Evolutionary conservation across 352 stramenopile species (phyloP).

Genomic region (Phytophthora pistaciae): DNA sequence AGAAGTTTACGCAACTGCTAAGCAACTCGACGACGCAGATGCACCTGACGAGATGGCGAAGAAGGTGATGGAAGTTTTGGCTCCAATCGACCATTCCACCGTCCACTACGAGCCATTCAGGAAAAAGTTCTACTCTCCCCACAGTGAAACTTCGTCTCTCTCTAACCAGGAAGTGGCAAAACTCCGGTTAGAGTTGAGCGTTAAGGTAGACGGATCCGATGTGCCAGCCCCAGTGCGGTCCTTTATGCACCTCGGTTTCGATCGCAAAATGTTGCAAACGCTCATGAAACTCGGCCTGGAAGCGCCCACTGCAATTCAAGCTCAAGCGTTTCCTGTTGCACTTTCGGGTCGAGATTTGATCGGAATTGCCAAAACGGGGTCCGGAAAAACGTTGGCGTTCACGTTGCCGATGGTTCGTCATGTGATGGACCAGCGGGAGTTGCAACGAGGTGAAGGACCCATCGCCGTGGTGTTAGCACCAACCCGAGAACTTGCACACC

Average conservation of each 20-base stretch:
- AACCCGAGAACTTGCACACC: conserved; percentile 84
- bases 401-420: conserved; percentile 94
- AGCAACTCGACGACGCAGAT: conserved; percentile 46
- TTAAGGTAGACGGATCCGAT: conserved; percentile 57
- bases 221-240: conserved; percentile 75
- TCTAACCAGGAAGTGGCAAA: conserved; percentile 44
- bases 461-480: conserved; percentile 86
- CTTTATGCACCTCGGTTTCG: conserved; percentile 79
- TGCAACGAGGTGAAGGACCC: conserved; percentile 76
- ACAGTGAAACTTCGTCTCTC: conserved; percentile 52
- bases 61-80: conserved; percentile 80
- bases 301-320: conserved; percentile 83
- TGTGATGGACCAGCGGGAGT: conserved; percentile 88
- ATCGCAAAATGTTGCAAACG: conserved; percentile 69
- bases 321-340: conserved; percentile 85
- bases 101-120: conserved; percentile 88
- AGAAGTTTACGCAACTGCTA: conserved; percentile 78
- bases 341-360: conserved; percentile 84
- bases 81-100: conserved; percentile 69
- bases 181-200: conserved; percentile 55
- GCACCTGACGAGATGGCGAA: conserved; percentile 47
- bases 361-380: conserved; percentile 96
- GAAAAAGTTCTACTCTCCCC: conserved; percentile 76
- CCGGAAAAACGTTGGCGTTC: conserved; percentile 98
- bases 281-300: conserved; percentile 81